Conservation (phyloP, 352 stramenopile species). For the Phytopythium cucurbitacearum region DNA sequence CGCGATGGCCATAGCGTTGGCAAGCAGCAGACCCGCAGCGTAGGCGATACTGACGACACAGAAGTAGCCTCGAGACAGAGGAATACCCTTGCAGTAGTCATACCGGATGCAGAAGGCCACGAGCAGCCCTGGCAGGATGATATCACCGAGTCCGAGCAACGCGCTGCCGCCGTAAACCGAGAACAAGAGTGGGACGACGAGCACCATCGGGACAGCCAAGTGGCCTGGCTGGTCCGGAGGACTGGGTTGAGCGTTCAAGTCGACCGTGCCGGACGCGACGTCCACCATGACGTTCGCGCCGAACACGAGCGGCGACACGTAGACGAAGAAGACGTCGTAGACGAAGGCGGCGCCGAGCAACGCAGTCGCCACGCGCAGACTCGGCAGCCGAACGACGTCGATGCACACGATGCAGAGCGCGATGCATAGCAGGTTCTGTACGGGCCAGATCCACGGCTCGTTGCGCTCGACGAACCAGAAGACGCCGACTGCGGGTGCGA, state of each 20-base stretch:
- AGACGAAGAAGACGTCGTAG: constrained; percentile 95
- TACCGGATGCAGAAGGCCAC: constrained; percentile 90
- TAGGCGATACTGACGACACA: constrained; percentile 61
- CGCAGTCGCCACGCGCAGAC: constrained; percentile 75
- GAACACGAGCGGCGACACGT: constrained; percentile 85
- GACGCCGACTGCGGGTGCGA: constrained; percentile 16
- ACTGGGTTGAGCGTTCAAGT: constrained; percentile 1
- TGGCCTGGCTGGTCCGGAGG: constrained; percentile 12
- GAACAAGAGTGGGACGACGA: constrained; percentile 89
- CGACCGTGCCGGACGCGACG: constrained; percentile 62
- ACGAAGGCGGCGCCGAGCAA: constrained; percentile 86
- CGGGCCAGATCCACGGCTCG: constrained; percentile 69
- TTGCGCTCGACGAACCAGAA: constrained; percentile 61
- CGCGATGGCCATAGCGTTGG: constrained; percentile 90
- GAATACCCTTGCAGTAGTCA: constrained; percentile 71
- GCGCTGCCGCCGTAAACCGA: constrained; percentile 84
- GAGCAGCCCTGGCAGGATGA: constrained; percentile 91
- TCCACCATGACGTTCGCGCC: constrained; percentile 89
- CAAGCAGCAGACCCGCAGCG: constrained; percentile 87
- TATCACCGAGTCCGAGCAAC: constrained; percentile 93
- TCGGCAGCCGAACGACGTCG: constrained; percentile 70
- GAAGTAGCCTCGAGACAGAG: constrained; percentile 79
- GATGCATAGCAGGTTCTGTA: constrained; percentile 87
- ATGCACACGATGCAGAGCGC: constrained; percentile 90
- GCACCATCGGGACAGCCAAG: constrained; percentile 41